phyloP scores from a whole-genome alignment of 192 early-diverging fungal genomes.

The Linnemannia hyalina region DNA sequence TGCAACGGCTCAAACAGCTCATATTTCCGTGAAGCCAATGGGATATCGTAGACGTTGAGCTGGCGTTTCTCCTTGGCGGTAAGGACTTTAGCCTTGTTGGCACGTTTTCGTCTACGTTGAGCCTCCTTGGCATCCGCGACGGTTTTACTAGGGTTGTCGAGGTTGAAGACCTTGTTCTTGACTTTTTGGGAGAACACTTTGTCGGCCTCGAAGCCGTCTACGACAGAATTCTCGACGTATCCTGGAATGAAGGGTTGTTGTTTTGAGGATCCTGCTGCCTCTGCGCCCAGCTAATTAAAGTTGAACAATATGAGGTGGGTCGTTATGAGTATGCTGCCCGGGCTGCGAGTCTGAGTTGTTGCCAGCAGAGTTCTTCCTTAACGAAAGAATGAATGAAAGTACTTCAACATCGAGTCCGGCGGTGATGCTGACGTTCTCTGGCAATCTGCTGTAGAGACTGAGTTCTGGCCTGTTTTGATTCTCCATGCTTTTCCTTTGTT shows the following conservation, averaged over 20 bases:
- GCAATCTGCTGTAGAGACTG: slow-evolving; percentile 32
- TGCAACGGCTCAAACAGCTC: slow-evolving; percentile 80
- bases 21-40: slow-evolving; percentile 68
- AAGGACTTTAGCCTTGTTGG: slow-evolving; percentile 66
- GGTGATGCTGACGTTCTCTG: slow-evolving; percentile 20
- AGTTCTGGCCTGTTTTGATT: slow-evolving; percentile 28
- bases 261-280: not conserved
- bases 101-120: slow-evolving; percentile 38
- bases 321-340: not conserved
- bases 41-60: slow-evolving; percentile 74
- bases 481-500: slow-evolving; percentile 18
- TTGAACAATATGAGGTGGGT: not conserved
- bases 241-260: slow-evolving; percentile 24
- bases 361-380: too few relatives aligned
- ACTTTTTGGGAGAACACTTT: slow-evolving; percentile 64
- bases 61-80: slow-evolving; percentile 74
- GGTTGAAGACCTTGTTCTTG: slow-evolving; percentile 61
- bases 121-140: slow-evolving; percentile 40
- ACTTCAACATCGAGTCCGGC: slow-evolving; percentile 29
- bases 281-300: not conserved
- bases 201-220: slow-evolving; percentile 35
- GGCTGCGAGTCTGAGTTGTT: too few relatives aligned
- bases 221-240: slow-evolving; percentile 31
- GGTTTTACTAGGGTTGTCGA: slow-evolving; percentile 65
- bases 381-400: not conserved